Conservation (phyloP, 257 asterid genomes). For the Solanum clarkiae region DNA sequence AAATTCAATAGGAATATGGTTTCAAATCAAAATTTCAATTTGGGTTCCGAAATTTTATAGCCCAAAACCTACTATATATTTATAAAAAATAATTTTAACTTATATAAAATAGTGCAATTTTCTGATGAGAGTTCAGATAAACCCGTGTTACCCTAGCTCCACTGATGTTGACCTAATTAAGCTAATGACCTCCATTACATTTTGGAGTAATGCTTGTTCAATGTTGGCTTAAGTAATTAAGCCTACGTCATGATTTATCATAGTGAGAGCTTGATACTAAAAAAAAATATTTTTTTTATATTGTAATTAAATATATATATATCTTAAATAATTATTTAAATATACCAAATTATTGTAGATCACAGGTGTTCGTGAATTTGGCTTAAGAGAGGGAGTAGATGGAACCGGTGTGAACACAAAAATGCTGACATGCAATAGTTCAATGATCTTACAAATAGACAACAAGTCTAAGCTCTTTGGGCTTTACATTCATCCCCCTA, state of each 20-base stretch:
- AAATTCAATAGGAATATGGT: no score
- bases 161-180: no score
- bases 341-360: slow-evolving; percentile 18
- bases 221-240: background rate
- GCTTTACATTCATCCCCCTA: slow-evolving; percentile 57
- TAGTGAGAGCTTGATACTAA: no score
- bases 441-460: slow-evolving; percentile 32
- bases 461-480: slow-evolving; percentile 62
- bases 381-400: slow-evolving; percentile 69
- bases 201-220: background rate
- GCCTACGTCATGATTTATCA: background rate
- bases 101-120: no score
- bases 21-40: no score
- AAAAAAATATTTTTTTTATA: no score
- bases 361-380: slow-evolving; percentile 31
- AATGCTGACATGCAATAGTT: slow-evolving; percentile 49
- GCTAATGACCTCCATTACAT: background rate
- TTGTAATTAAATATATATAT: no score
- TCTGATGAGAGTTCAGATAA: background rate
- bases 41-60: background rate
- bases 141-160: background rate
- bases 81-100: no score
- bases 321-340: background rate
- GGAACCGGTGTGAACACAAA: slow-evolving; percentile 63
- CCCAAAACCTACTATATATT: background rate